phyloP scores from a whole-genome alignment of 352 stramenopile genomes.

The Pythium volutum region DNA sequence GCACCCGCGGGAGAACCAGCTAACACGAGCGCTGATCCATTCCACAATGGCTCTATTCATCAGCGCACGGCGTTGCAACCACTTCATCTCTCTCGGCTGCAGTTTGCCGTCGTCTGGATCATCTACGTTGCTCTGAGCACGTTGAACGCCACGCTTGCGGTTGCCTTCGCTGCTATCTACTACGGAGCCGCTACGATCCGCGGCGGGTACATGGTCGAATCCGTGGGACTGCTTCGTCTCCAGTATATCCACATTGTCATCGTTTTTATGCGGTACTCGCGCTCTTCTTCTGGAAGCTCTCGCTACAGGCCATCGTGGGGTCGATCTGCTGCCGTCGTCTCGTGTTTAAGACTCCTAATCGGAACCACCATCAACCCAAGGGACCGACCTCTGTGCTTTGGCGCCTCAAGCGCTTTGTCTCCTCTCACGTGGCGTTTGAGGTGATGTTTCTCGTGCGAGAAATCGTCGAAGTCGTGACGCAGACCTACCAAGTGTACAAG shows the following conservation, averaged over 20 bases:
- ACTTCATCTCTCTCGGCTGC: not conserved
- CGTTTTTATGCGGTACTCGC: not conserved
- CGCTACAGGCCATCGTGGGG: not conserved
- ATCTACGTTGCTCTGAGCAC: not conserved
- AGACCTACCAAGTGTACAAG: slow-evolving; percentile 27
- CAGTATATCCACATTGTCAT: slow-evolving; percentile 6
- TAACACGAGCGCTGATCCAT: too few relatives aligned
- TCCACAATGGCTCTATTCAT: too few relatives aligned
- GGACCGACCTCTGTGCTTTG: not conserved
- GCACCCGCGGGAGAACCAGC: too few relatives aligned
- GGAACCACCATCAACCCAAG: not conserved
- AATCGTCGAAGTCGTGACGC: slow-evolving; percentile 12
- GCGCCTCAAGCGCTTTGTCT: not conserved
- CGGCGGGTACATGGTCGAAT: slow-evolving; percentile 17
- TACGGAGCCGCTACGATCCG: slow-evolving; percentile 12
- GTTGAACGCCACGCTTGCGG: slow-evolving; percentile 4
- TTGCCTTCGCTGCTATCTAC: slow-evolving; percentile 10
- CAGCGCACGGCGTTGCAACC: too few relatives aligned
- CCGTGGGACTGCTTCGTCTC: not conserved
- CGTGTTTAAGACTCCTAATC: not conserved
- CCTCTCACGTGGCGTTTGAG: slow-evolving; percentile 6
- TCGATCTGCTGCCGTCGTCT: slow-evolving; percentile 2
- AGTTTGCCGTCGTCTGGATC: slow-evolving; percentile 9
- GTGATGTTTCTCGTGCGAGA: slow-evolving; percentile 17
- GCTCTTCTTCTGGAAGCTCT: not conserved